Evolutionary conservation across 345 rosid genomes (phyloP).

Genomic region (Pistacia integerrima): DNA sequence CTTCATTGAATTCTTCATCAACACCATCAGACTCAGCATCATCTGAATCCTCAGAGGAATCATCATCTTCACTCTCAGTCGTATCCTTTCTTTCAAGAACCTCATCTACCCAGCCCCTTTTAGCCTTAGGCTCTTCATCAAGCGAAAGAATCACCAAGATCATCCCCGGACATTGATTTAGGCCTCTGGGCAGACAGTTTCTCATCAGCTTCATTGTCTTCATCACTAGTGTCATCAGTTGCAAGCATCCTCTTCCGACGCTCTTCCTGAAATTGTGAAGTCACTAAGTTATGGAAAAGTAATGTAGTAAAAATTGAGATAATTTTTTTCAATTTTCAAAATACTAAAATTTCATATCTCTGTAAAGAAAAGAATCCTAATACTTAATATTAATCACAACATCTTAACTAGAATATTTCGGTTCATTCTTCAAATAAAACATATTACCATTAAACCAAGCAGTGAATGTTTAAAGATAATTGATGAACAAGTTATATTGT

Average conservation of each 20-base stretch:
- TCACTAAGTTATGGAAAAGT: neutral
- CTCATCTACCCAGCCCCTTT: constrained; percentile 88
- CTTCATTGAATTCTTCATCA: constrained; percentile 54
- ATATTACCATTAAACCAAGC: neutral
- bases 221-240: constrained; percentile 70
- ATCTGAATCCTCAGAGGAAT: constrained; percentile 60
- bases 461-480: neutral
- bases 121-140: constrained; percentile 51
- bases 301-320: neutral
- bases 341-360: neutral
- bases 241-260: constrained; percentile 85
- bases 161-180: constrained; percentile 72
- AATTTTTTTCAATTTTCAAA: neutral
- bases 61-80: constrained; percentile 57
- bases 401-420: neutral
- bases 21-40: constrained; percentile 46
- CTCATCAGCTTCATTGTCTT: constrained; percentile 58
- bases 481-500: neutral
- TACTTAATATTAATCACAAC: no score
- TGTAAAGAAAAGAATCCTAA: neutral
- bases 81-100: constrained; percentile 64
- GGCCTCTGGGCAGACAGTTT: constrained; percentile 38
- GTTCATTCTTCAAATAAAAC: neutral
- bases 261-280: constrained; percentile 56
- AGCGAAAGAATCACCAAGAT: constrained; percentile 89